Conservation (phyloP, 2,329 filamentous ascomycete genomes). For the Aspergillus tanneri region DNA sequence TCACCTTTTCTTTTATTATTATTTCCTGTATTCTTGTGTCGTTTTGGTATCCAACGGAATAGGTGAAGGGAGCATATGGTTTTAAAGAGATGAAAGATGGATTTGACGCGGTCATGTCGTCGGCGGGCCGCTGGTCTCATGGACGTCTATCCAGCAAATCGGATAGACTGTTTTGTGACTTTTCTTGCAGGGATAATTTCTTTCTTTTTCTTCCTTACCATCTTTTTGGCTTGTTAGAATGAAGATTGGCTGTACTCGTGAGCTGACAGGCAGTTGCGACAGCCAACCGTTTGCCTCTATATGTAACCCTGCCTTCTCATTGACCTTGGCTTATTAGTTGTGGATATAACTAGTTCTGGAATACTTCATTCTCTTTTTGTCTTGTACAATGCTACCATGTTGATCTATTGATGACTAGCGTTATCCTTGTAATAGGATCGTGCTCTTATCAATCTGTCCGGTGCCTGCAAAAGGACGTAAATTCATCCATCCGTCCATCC, state of each 20-base stretch:
- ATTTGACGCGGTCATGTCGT: slow-evolving; percentile 11
- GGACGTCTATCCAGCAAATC: no score
- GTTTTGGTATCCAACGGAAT: slow-evolving; percentile 2
- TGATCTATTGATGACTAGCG: neutral
- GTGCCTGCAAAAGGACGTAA: neutral
- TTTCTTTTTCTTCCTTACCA: slow-evolving; percentile 7
- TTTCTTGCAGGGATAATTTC: neutral
- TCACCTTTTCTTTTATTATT: slow-evolving; percentile 1
- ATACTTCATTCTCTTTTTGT: neutral
- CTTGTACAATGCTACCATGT: neutral
- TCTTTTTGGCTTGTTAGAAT: slow-evolving; percentile 10
- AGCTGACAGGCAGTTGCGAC: neutral
- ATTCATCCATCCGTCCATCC: no score
- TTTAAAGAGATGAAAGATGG: slow-evolving; percentile 14
- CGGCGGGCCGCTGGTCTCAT: no score
- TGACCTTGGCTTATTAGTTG: neutral
- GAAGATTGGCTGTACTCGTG: neutral
- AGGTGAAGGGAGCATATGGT: slow-evolving; percentile 15
- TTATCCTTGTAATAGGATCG: neutral
- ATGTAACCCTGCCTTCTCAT: neutral
- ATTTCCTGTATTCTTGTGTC: neutral
- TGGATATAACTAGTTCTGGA: neutral
- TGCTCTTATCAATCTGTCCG: neutral
- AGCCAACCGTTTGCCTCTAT: neutral
- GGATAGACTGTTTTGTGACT: no score